phyloP scores from a whole-genome alignment of 345 rosid species.

The Boechera divaricarpa region DNA sequence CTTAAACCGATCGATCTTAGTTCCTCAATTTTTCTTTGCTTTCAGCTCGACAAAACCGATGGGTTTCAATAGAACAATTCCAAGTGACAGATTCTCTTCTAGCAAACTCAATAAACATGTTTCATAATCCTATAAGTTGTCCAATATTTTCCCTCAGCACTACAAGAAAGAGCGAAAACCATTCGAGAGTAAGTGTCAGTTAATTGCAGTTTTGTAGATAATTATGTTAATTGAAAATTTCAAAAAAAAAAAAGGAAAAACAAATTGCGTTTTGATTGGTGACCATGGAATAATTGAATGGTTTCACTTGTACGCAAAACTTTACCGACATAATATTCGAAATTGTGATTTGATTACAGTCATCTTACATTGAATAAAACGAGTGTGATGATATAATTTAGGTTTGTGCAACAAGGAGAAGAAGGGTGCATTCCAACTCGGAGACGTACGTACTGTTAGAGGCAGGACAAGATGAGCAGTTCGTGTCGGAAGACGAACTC shows the following conservation, averaged over 20 bases:
- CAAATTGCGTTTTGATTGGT: not conserved
- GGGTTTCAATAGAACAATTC: not conserved
- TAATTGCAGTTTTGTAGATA: not conserved
- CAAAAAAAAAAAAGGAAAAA: too few relatives aligned
- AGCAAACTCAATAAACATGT: slow-evolving; percentile 6
- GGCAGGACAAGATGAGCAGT: slow-evolving; percentile 81
- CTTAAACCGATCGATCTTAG: not conserved
- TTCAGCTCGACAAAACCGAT: slow-evolving; percentile 29
- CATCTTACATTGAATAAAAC: not conserved
- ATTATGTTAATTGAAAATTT: not conserved
- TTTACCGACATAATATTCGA: too few relatives aligned
- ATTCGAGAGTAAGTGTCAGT: slow-evolving; percentile 30
- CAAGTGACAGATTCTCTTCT: slow-evolving; percentile 10
- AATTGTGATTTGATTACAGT: too few relatives aligned
- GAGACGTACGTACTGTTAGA: slow-evolving; percentile 80
- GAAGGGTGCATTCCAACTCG: slow-evolving; percentile 55
- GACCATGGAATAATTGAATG: not conserved
- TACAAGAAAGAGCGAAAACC: slow-evolving; percentile 20
- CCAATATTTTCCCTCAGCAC: slow-evolving; percentile 4
- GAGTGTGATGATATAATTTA: not conserved
- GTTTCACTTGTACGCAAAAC: too few relatives aligned
- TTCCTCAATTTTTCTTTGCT: not conserved
- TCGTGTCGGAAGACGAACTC: slow-evolving; percentile 80
- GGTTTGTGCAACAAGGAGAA: slow-evolving; percentile 64
- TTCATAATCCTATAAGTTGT: slow-evolving; percentile 4